Base-by-base conservation (phyloP, 2,329 filamentous ascomycete genomes). In the Aspergillus viridinutans region DNA sequence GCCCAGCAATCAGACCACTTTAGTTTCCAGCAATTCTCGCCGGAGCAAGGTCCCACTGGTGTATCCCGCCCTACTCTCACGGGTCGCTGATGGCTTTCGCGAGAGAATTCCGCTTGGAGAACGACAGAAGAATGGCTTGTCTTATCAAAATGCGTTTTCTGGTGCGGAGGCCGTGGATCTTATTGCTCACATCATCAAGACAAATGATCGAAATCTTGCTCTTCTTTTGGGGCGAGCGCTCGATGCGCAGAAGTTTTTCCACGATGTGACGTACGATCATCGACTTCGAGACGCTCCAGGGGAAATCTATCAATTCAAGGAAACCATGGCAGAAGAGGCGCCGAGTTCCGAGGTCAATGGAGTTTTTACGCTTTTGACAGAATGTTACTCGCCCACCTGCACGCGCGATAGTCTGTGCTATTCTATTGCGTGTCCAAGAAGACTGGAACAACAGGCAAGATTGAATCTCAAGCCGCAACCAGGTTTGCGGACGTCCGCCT, bases 211-310 rank as follows among this genome's bases (percentile, higher is more conserved):
- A 58, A 99, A 99, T 71, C 80, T 99, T 59, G 94, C 94, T 10
- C 80, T 99, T 50, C 84, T 99, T 9, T 80, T 99, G 17, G 94
- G 94, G 60, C 85, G 94, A 70, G 92, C 94, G 45, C 79, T 99
- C 59, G 94, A 99, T 76, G 94, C 94, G 25, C 94, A 99, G 71
- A 97, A 97, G 73, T 97, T 96, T 78, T 99, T 99, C 72, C 94
- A 99, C 78, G 94, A 99, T 81, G 94, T 97, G 52, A 97, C 93
- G 0, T 99, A 99, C 74, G 93, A 97, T 67, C 94, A 99, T 74
- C 85, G 94, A 50, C 79, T 99, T 67, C 89, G 94, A 74, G 94
- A 99, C 74, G 95, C 93, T n/a, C 85, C 88, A 43, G 89, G 88
- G 52, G 94, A 99, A 75, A 90, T 99, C 74, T 99, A 97, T 74